Conservation (phyloP, 1,139 yeast genomes). For the Eremothecium sinecaudum region DNA sequence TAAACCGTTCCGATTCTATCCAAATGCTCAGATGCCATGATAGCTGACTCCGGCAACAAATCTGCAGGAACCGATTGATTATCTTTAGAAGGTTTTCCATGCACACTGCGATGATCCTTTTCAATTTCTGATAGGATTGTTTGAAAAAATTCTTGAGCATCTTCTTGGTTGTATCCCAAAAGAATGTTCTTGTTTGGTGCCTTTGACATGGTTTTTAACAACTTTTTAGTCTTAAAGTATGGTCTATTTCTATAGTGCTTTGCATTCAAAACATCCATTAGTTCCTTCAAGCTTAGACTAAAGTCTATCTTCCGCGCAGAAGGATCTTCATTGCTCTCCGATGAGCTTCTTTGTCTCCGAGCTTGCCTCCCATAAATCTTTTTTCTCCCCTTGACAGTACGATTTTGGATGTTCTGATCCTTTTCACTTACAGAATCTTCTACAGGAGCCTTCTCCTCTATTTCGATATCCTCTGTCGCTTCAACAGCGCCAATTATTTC, state of each 20-base stretch:
- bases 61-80: conserved; percentile 15
- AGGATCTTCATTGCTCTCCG: conserved; percentile 13
- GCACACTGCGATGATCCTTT: conserved; percentile 38
- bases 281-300: conserved; percentile 42
- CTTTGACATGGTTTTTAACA: conserved; percentile 65
- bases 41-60: conserved; percentile 26
- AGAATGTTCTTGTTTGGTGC: conserved; percentile 71
- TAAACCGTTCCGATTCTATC: conserved; percentile 54
- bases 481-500: conserved; percentile 12
- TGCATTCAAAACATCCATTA: conserved; percentile 48
- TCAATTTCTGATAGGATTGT: conserved; percentile 66
- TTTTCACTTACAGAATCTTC: conserved; percentile 5
- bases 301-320: conserved; percentile 34
- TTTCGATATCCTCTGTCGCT: conserved; percentile 4
- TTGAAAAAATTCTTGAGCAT: conserved; percentile 90
- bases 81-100: conserved; percentile 10
- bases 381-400: conserved; percentile 6
- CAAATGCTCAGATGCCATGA: conserved; percentile 42
- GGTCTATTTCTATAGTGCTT: conserved; percentile 41
- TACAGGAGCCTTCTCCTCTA: conserved; percentile 17
- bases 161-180: conserved; percentile 82
- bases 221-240: conserved; percentile 57
- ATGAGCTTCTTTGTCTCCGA: conserved; percentile 12
- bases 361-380: conserved; percentile 19
- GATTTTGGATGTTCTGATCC: conserved; percentile 6